A percentile compares a stretch with the other conserved stretches of the same genome.
These are phyloP conservation scores for Filobasidium wieringae DNA, from an alignment of 768 basidiomycete species.

Conservation along the genomic window DNA sequence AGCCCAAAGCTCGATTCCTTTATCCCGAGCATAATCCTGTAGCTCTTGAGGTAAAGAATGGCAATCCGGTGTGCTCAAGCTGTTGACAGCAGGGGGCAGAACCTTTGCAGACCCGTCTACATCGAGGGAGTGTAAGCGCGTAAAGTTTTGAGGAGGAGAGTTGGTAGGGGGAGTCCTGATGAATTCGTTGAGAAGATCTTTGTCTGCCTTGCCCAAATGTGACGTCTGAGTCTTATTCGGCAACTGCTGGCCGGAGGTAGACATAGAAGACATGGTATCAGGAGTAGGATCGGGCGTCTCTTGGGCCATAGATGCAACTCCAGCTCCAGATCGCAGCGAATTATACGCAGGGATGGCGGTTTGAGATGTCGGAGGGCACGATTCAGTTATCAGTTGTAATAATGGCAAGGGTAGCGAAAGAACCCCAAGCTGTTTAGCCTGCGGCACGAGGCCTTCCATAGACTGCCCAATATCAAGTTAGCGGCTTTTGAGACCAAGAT, in stretches of 20 bases:
- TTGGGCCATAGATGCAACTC: not conserved
- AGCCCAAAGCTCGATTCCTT: constrained; percentile 33
- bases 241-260: not conserved
- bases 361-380: not conserved
- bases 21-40: constrained; percentile 23
- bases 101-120: not conserved
- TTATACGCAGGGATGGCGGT: not conserved
- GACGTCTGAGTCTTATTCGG: not conserved
- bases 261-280: not conserved
- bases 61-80: constrained; percentile 37
- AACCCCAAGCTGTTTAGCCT: constrained; percentile 24
- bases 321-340: not conserved
- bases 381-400: constrained; percentile 4
- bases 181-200: constrained; percentile 3
- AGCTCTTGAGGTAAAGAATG: constrained; percentile 33
- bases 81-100: constrained; percentile 19
- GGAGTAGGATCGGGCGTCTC: not conserved
- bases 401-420: constrained; percentile 25
- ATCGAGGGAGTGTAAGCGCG: not conserved
- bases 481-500: not conserved
- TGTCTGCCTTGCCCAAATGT: not conserved
- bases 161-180: not conserved
- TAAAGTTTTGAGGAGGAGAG: not conserved
- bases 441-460: constrained; percentile 6
- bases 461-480: too few relatives aligned